These are phyloP conservation scores for Dictyostelium brefeldianum DNA, from an alignment of 78 protist genomes.

Conservation along the genomic window DNA sequence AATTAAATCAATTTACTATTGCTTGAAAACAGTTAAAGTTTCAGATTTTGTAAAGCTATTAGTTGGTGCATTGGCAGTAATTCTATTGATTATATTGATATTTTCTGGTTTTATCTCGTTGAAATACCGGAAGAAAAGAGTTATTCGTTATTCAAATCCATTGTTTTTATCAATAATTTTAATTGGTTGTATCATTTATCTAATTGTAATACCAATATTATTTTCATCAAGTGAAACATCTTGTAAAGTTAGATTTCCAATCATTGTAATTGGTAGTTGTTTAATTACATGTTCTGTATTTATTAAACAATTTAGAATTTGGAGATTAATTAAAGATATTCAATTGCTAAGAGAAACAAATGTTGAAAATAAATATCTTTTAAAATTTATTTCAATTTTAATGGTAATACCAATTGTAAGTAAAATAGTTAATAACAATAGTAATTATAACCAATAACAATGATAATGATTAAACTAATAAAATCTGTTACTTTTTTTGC, in stretches of 20 bases:
- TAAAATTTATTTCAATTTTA: slow-evolving; percentile 41
- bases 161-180: slow-evolving; percentile 31
- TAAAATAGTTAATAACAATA: not conserved
- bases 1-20: slow-evolving; percentile 30
- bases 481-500: too few species aligned
- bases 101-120: not conserved
- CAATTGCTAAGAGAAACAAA: slow-evolving; percentile 55
- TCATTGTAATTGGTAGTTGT: not conserved
- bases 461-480: not conserved
- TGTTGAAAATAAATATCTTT: slow-evolving; percentile 50
- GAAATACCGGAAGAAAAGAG: slow-evolving; percentile 48
- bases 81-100: not conserved
- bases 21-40: not conserved
- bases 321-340: slow-evolving; percentile 61
- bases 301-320: slow-evolving; percentile 67
- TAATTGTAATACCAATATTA: not conserved
- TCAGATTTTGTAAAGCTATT: slow-evolving; percentile 10
- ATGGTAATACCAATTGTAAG: slow-evolving; percentile 54
- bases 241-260: slow-evolving; percentile 15
- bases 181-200: slow-evolving; percentile 20
- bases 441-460: not conserved
- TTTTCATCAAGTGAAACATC: not conserved
- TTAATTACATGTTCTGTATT: slow-evolving; percentile 16
- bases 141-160: slow-evolving; percentile 47
- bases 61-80: slow-evolving; percentile 5